These are phyloP conservation scores for Vitis hybrid DNA, from an alignment of 177 flowering plant genomes.

Conservation along the genomic window DNA sequence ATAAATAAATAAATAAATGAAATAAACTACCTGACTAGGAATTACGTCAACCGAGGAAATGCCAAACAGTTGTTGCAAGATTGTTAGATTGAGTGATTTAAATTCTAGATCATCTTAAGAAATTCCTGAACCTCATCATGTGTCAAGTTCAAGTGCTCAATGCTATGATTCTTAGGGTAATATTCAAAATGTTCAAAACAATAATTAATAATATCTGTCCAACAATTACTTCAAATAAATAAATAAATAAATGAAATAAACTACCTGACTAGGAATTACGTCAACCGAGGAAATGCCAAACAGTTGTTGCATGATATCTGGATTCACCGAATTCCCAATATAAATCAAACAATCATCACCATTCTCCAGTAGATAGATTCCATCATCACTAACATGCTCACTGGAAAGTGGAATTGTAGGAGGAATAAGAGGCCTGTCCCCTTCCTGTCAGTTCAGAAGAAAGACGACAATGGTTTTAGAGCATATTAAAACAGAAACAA, in stretches of 20 bases:
- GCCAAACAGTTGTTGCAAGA: too few species aligned
- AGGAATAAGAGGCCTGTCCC: constrained; percentile 55
- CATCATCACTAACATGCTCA: constrained; percentile 82
- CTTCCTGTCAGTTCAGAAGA: constrained; percentile 49
- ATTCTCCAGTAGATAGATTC: constrained; percentile 91
- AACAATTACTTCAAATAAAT: background rate
- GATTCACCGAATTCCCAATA: constrained; percentile 63
- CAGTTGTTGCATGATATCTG: constrained; percentile 53
- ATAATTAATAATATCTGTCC: background rate
- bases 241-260: background rate
- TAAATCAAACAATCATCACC: constrained; percentile 87
- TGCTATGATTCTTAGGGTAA: background rate
- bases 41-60: too few species aligned
- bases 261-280: constrained; percentile 77
- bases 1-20: too few species aligned
- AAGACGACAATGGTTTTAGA: background rate
- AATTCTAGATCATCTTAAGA: too few species aligned
- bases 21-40: too few species aligned
- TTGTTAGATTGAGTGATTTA: too few species aligned
- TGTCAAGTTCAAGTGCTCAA: background rate
- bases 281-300: constrained; percentile 73
- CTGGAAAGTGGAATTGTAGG: constrained; percentile 77
- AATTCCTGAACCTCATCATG: background rate
- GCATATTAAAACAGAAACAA: background rate
- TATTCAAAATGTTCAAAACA: background rate